A percentile compares a stretch with the other conserved stretches of the same genome.
Conservation (phyloP, 768 basidiomycete species). For the Plicaturopsis crispa region DNA sequence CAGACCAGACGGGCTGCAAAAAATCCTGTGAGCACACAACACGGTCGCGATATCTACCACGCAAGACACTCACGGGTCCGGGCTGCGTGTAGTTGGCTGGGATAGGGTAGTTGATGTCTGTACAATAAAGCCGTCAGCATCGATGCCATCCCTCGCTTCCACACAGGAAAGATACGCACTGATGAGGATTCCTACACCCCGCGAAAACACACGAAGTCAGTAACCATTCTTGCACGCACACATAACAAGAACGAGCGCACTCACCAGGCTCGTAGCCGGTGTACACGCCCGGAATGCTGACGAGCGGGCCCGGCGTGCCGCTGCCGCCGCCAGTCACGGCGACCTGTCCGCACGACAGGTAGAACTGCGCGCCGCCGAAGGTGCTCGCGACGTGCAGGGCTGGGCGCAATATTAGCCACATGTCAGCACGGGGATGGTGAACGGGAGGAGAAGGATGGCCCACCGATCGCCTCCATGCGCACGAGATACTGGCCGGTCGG, state of each 20-base stretch:
- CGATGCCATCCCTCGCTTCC: no score
- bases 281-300: constrained; percentile 30
- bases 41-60: neutral
- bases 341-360: constrained; percentile 31
- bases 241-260: no score
- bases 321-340: constrained; percentile 32
- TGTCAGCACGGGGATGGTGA: constrained; percentile 14
- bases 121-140: no score
- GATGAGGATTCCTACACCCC: constrained; percentile 3
- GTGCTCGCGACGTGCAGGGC: constrained; percentile 32
- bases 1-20: constrained; percentile 16
- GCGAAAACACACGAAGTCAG: no score
- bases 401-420: constrained; percentile 33
- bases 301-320: constrained; percentile 27
- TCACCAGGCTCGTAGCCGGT: constrained; percentile 23
- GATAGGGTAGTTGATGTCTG: constrained; percentile 19
- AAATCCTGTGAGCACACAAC: no score
- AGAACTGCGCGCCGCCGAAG: constrained; percentile 30
- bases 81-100: constrained; percentile 17
- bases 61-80: constrained; percentile 15
- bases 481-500: constrained; percentile 32
- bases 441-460: neutral
- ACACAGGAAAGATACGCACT: neutral
- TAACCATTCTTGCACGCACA: no score
- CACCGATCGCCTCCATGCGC: neutral